These are phyloP conservation scores for Sutorius eximius DNA, from an alignment of 1,284 basidiomycete species.

Conservation along the genomic window DNA sequence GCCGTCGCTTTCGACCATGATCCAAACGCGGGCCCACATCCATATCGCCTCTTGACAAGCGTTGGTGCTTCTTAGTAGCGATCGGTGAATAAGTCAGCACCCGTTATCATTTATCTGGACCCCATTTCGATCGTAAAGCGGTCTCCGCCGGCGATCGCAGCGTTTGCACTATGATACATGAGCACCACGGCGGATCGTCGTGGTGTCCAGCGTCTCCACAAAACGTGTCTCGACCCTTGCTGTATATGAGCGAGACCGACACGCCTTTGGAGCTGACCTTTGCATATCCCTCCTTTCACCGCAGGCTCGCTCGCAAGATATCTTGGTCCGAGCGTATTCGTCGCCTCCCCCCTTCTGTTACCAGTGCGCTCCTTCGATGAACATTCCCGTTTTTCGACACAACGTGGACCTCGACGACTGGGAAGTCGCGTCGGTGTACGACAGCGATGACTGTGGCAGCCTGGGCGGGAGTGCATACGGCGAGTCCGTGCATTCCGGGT, in stretches of 20 bases:
- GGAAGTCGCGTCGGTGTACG: constrained; percentile 32
- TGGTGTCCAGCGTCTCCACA: constrained; percentile 27
- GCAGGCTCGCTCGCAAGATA: constrained; percentile 4
- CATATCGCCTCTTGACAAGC: background rate
- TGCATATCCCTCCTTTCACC: constrained; percentile 3
- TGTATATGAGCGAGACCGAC: constrained; percentile 26
- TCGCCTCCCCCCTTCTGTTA: background rate
- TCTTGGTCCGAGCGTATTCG: background rate
- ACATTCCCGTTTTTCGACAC: constrained; percentile 29
- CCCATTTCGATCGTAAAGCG: constrained; percentile 11
- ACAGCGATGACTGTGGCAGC: constrained; percentile 31
- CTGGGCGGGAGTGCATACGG: constrained; percentile 22
- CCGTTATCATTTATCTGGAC: constrained; percentile 8
- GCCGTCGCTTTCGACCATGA: background rate
- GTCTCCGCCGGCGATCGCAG: constrained; percentile 11
- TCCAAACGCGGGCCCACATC: background rate
- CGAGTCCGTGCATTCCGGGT: constrained; percentile 13
- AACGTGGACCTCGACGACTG: constrained; percentile 26
- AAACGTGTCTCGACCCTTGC: constrained; percentile 27
- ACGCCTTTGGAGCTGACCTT: constrained; percentile 2
- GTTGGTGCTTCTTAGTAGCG: background rate
- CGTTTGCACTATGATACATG: constrained; percentile 10
- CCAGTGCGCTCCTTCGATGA: constrained; percentile 12
- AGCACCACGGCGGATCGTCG: constrained; percentile 24
- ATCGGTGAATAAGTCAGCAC: background rate